Evolutionary conservation across 2,329 filamentous ascomycete genomes (phyloP).

Genomic region (Xylariaceae sp.): DNA sequence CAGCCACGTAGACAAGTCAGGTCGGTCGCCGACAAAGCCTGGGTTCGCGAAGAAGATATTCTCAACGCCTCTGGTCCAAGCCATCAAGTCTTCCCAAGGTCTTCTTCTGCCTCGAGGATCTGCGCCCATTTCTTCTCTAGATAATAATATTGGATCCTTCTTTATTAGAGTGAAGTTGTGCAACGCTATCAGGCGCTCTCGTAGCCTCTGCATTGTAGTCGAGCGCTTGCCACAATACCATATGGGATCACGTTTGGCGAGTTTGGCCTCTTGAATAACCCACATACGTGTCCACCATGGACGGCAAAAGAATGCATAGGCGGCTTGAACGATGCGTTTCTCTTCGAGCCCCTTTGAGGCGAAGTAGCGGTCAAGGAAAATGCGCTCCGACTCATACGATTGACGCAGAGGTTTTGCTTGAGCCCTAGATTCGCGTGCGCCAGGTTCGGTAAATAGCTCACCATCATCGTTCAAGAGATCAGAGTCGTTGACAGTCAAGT

Average conservation of each 20-base stretch:
- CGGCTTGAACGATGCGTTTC: neutral
- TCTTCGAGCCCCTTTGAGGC: neutral
- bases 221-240: neutral
- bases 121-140: neutral
- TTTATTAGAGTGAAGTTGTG: neutral
- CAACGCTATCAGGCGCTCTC: neutral
- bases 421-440: too few relatives aligned
- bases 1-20: neutral
- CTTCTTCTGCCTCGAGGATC: neutral
- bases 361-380: neutral
- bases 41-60: neutral
- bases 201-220: neutral
- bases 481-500: neutral
- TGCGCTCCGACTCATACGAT: neutral
- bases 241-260: neutral
- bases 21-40: neutral
- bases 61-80: neutral
- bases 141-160: neutral
- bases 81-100: neutral
- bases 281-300: neutral
- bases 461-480: neutral
- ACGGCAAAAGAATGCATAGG: neutral
- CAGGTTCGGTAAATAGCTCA: neutral
- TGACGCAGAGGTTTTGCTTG: neutral
- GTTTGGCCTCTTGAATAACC: neutral